Percentiles rank a stretch among this genome's conserved stretches.
Conservation (phyloP, 192 early-diverging fungal genomes). For the Powellomyces hirtus region DNA sequence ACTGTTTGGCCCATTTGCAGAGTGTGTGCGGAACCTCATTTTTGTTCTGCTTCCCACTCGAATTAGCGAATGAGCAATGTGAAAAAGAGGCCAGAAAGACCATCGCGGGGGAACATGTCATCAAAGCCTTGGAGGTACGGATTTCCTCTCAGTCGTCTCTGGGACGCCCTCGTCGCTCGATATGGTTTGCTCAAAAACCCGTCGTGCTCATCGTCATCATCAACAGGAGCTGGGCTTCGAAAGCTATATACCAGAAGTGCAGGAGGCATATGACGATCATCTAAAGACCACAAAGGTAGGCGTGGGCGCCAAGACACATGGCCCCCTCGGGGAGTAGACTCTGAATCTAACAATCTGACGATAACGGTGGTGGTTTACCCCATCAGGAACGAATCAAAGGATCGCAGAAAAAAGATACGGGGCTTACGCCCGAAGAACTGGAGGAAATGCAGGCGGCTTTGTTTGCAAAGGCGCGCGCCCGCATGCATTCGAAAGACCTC, state of each 20-base stretch:
- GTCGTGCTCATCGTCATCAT: neutral
- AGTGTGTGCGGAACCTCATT: neutral
- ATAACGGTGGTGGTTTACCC: too few species aligned
- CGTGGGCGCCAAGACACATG: too few species aligned
- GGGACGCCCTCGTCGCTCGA: too few species aligned
- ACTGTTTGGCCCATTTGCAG: neutral
- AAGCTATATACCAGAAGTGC: slow-evolving; percentile 81
- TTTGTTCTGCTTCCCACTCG: neutral
- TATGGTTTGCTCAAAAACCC: neutral
- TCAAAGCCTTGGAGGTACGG: slow-evolving; percentile 76
- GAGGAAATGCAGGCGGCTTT: slow-evolving; percentile 78
- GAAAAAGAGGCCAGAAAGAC: slow-evolving; percentile 97
- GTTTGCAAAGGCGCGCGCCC: slow-evolving; percentile 79
- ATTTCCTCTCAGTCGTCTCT: too few species aligned
- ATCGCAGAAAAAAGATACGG: slow-evolving; percentile 75
- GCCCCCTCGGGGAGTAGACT: too few species aligned
- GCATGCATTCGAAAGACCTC: slow-evolving; percentile 32
- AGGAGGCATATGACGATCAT: slow-evolving; percentile 87
- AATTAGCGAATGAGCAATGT: slow-evolving; percentile 85
- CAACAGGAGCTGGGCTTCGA: slow-evolving; percentile 85
- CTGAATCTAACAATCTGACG: too few species aligned
- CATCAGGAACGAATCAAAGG: slow-evolving; percentile 78
- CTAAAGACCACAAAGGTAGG: slow-evolving; percentile 76
- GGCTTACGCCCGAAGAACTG: slow-evolving; percentile 83
- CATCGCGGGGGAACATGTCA: slow-evolving; percentile 94